These are phyloP conservation scores for Cladophialophora carrionii DNA, from an alignment of 2,329 filamentous ascomycete genomes.

Conservation along the genomic window DNA sequence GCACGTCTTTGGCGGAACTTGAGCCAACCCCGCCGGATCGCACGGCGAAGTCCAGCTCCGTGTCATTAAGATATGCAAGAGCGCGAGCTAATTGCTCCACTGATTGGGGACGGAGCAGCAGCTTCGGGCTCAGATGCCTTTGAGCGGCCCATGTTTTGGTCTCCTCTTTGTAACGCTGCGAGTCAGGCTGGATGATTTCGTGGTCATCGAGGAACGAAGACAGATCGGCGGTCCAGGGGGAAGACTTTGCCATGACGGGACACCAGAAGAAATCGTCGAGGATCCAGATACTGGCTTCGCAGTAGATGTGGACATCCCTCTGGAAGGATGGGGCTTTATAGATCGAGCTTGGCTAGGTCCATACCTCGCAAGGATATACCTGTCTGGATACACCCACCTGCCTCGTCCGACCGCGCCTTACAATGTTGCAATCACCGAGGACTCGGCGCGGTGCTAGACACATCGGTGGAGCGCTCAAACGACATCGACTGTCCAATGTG, in stretches of 20 bases:
- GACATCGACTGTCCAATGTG: neutral
- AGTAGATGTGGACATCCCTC: neutral
- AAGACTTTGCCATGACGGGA: conserved; percentile 1
- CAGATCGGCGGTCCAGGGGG: conserved; percentile 6
- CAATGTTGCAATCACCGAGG: neutral
- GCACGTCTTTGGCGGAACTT: conserved; percentile 5
- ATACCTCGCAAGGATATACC: neutral
- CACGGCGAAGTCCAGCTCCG: conserved; percentile 5
- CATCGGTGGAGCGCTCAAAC: neutral
- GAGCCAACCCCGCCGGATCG: conserved; percentile 10
- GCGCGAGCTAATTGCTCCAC: neutral
- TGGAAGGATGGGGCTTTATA: neutral
- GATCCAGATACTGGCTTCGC: neutral
- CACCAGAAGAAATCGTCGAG: neutral
- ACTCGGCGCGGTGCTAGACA: neutral
- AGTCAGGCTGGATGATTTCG: neutral
- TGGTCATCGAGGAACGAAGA: neutral
- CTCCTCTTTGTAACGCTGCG: conserved; percentile 7
- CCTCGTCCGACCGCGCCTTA: neutral
- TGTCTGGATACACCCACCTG: neutral
- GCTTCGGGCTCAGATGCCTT: conserved; percentile 5
- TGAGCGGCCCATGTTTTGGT: conserved; percentile 13
- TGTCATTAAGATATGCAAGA: conserved; percentile 7
- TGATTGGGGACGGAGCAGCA: conserved; percentile 2
- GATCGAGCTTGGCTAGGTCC: neutral